A percentile compares a stretch with the other conserved stretches of the same genome.
phyloP scores from a whole-genome alignment of 2,329 filamentous ascomycete species.

The Venturia carpophila region DNA sequence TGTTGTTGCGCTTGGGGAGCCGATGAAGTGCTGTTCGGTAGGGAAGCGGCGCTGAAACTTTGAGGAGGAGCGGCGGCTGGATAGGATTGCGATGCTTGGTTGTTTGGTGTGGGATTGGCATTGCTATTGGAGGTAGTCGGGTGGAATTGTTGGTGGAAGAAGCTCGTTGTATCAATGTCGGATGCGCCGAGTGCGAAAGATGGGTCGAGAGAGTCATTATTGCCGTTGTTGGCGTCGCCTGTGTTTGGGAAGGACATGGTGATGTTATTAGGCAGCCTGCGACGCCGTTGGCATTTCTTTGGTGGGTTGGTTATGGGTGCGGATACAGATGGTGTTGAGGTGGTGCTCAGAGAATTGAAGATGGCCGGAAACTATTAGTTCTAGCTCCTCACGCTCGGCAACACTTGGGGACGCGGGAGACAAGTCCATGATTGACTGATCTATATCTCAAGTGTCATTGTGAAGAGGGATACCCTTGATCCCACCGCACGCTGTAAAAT shows the following conservation, averaged over 20 bases:
- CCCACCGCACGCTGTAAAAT: background rate
- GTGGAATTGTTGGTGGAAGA: constrained; percentile 7
- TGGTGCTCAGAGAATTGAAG: background rate
- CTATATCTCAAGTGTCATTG: background rate
- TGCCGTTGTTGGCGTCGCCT: background rate
- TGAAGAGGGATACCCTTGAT: background rate
- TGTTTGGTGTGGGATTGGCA: background rate
- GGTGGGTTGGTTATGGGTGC: background rate
- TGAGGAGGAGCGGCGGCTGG: background rate
- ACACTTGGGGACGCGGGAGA: background rate
- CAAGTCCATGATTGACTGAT: background rate
- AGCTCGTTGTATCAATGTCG: constrained; percentile 4
- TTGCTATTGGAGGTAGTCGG: background rate
- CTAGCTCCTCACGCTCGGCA: background rate
- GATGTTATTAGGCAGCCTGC: background rate
- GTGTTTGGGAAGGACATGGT: background rate
- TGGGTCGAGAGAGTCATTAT: constrained; percentile 7
- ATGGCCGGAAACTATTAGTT: background rate
- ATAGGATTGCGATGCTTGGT: background rate
- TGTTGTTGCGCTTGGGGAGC: constrained; percentile 4
- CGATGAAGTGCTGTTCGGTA: background rate
- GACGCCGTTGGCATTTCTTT: background rate
- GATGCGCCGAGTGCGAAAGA: constrained; percentile 10
- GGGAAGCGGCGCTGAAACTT: background rate
- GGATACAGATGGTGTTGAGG: background rate